Evolutionary conservation across 176 grass and related monocot species (phyloP).

Genomic region (Musa schizocarpa): DNA sequence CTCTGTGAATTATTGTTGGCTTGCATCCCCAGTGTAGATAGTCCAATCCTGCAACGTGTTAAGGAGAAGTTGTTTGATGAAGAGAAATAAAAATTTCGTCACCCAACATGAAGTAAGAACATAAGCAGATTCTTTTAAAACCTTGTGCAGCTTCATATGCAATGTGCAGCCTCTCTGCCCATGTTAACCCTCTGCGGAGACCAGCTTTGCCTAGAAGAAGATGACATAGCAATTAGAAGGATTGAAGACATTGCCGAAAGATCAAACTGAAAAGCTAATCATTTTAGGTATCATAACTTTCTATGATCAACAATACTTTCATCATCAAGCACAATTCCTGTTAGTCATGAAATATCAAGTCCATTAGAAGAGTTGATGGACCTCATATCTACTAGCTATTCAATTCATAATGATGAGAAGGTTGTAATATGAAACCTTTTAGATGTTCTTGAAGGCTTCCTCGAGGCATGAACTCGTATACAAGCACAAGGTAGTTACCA

Average conservation of each 20-base stretch:
- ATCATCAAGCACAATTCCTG: too few species aligned
- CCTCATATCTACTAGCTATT: not conserved
- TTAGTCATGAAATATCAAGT: too few species aligned
- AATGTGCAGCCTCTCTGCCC: not conserved
- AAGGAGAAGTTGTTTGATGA: not conserved
- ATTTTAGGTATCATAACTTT: too few species aligned
- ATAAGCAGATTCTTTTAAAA: not conserved
- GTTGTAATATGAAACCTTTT: not conserved
- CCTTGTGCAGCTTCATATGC: conserved; percentile 20
- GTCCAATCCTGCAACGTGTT: conserved; percentile 10
- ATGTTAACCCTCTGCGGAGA: not conserved
- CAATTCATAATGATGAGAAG: not conserved
- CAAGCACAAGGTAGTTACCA: not conserved
- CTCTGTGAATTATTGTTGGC: conserved; percentile 27
- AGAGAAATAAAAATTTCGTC: not conserved
- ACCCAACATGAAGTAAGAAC: not conserved
- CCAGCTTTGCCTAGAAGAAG: too few species aligned
- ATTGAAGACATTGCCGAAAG: not conserved
- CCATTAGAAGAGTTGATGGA: too few species aligned
- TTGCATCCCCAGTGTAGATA: conserved; percentile 30
- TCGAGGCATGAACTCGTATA: not conserved
- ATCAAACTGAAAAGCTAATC: not conserved
- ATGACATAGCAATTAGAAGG: not conserved
- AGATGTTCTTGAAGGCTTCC: not conserved
- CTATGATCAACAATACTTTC: too few species aligned